Evolutionary conservation across 1,284 basidiomycete genomes (phyloP), one percentile per base, ranked within the genome.

Genomic region (Polyporus tsugae): DNA sequence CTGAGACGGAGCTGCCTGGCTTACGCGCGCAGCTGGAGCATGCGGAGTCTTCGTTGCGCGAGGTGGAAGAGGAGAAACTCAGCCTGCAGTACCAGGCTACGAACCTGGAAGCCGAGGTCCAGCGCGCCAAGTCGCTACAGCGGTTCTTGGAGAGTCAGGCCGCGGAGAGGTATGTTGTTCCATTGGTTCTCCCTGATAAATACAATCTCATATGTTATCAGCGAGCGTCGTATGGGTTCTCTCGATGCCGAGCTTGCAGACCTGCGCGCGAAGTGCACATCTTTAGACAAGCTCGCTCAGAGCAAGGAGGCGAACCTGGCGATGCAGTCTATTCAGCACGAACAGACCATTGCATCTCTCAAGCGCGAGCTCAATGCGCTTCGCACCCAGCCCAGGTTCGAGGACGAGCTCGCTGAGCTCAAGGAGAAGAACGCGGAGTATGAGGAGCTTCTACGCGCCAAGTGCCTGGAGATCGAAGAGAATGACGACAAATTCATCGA

Each of bases 401-500:
- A 86, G 67, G 80, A 84, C 9, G 84, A 82, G 25, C 76, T 93
- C 10, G 79, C 80, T 2, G 89, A 91, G 66, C 82, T 93, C 39
- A 85, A 89, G 75, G 90, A 91, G 76, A 87, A 86, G 72, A 91
- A 90, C 73, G 84, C 81, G 42, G 90, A 93, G 75, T 90, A 93
- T 86, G 92, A 94, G 72, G 86, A 88, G 55, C 80, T 92, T 55
- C 80, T 94, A 38, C 83, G 83, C 66, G 81, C 79, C 44, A 94
- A 93, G 78, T 91, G 89, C 71, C 78, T 83, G n/a, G 92, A 94
- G 79, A 92, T 94, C 68, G 92, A 94, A 76, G 91, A 91, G 72
- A 92, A 93, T 67, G 92, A 94, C 72, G 93, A 94, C 76, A 87
- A 87, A 52, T 87, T 89, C 68, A 87, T 94, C 67, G 91, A 91